phyloP scores from a whole-genome alignment of 2,329 filamentous ascomycete species.

The Aplosporella prunicola region DNA sequence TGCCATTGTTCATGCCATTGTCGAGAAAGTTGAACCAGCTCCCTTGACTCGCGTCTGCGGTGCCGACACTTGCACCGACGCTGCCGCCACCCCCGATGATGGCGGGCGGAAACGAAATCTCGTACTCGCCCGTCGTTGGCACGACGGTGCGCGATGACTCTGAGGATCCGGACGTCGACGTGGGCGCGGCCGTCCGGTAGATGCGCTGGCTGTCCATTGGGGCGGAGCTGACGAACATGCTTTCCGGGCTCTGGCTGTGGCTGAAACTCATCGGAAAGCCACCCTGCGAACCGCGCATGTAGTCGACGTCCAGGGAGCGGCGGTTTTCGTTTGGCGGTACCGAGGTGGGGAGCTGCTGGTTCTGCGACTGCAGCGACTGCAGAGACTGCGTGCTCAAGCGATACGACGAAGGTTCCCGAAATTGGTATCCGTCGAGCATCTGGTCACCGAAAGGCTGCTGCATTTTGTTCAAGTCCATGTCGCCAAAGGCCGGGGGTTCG shows the following conservation, averaged over 20 bases:
- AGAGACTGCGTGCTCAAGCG: slow-evolving; percentile 18
- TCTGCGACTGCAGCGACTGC: slow-evolving; percentile 18
- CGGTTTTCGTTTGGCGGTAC: slow-evolving; percentile 17
- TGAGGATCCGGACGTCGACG: not conserved
- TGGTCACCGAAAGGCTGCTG: slow-evolving; percentile 23
- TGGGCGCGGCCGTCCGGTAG: slow-evolving; percentile 13
- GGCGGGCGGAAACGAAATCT: not conserved
- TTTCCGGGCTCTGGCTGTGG: no score
- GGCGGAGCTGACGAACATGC: slow-evolving; percentile 8
- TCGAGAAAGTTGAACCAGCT: slow-evolving; percentile 14
- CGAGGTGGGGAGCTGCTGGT: slow-evolving; percentile 17
- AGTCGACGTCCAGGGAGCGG: slow-evolving; percentile 22
- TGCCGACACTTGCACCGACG: slow-evolving; percentile 1
- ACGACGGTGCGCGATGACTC: not conserved
- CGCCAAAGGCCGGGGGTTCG: slow-evolving; percentile 24
- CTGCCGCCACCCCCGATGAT: slow-evolving; percentile 3
- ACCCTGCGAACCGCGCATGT: slow-evolving; percentile 16
- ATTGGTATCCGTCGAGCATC: slow-evolving; percentile 23
- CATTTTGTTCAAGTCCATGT: slow-evolving; percentile 23
- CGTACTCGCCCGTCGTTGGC: slow-evolving; percentile 6
- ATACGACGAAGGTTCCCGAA: slow-evolving; percentile 20
- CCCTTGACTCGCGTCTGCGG: slow-evolving; percentile 19
- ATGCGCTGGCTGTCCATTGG: slow-evolving; percentile 4
- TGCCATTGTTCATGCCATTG: slow-evolving; percentile 5
- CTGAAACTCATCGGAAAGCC: slow-evolving; percentile 6